These are phyloP conservation scores for Ogataea salicorniae DNA, from an alignment of 805 yeast species.

Conservation along the genomic window DNA sequence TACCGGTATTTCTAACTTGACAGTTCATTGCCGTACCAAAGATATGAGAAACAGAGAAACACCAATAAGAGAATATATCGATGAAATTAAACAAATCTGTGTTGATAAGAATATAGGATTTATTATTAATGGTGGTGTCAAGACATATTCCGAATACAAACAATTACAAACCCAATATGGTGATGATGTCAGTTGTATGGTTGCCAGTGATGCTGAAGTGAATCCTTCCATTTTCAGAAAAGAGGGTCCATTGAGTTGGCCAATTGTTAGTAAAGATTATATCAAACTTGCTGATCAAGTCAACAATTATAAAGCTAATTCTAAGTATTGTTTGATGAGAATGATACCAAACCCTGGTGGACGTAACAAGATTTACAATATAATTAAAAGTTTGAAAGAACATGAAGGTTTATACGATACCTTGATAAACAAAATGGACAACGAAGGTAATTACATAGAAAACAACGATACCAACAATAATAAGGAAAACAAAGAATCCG, in stretches of 20 bases:
- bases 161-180: conserved; percentile 49
- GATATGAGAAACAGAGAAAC: conserved; percentile 83
- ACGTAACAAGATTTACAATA: conserved; percentile 44
- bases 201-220: conserved; percentile 84
- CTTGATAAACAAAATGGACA: conserved; percentile 30
- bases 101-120: conserved; percentile 59
- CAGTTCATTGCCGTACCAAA: conserved; percentile 88
- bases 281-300: conserved; percentile 45
- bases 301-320: conserved; percentile 64
- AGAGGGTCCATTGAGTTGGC: conserved; percentile 47
- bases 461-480: conserved; percentile 2
- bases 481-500: not conserved
- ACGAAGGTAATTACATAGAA: conserved; percentile 28
- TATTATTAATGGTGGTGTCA: conserved; percentile 77
- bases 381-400: conserved; percentile 51
- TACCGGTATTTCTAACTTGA: conserved; percentile 83
- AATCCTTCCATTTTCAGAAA: conserved; percentile 73
- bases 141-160: conserved; percentile 46
- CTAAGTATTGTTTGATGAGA: conserved; percentile 75
- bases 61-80: conserved; percentile 69
- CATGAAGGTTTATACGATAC: conserved; percentile 42
- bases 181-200: conserved; percentile 80
- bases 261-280: conserved; percentile 49
- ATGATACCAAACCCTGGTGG: conserved; percentile 52
- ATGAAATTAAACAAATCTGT: conserved; percentile 58